Percentiles rank a stretch among this genome's conserved stretches.
Conservation (phyloP, 2,329 filamentous ascomycete species). For the Colletotrichum paranaense region DNA sequence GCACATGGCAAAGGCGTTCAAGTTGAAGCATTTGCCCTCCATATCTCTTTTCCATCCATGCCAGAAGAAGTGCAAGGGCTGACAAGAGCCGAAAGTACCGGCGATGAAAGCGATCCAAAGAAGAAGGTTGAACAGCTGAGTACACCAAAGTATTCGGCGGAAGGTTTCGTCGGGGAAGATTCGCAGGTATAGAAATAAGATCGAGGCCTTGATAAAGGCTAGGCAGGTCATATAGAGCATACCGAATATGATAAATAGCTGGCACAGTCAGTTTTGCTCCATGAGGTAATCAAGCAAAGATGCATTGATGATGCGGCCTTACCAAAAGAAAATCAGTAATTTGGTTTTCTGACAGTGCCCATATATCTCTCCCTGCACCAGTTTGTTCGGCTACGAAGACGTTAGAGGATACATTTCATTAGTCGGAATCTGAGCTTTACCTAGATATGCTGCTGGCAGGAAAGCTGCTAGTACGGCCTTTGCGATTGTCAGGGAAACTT, state of each 20-base stretch:
- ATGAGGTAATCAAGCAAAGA: constrained; percentile 5
- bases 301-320: background rate
- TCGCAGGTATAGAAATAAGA: constrained; percentile 50
- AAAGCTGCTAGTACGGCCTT: background rate
- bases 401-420: background rate
- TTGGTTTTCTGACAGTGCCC: constrained; percentile 43
- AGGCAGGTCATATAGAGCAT: constrained; percentile 47
- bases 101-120: constrained; percentile 43
- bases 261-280: constrained; percentile 39
- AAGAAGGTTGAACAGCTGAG: constrained; percentile 25
- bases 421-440: background rate
- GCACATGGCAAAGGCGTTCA: constrained; percentile 51
- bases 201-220: constrained; percentile 47
- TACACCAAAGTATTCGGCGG: constrained; percentile 39
- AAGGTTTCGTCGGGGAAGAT: constrained; percentile 47
- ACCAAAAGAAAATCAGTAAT: constrained; percentile 24
- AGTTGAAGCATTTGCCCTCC: constrained; percentile 48
- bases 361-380: constrained; percentile 38
- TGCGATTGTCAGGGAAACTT: background rate
- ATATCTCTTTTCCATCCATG: constrained; percentile 43
- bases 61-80: constrained; percentile 57
- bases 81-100: constrained; percentile 51
- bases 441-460: constrained; percentile 1
- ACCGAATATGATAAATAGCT: constrained; percentile 48
- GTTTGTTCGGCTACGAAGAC: background rate